Percentiles rank a stretch among this genome's conserved stretches.
Evolutionary conservation across 2,329 filamentous ascomycete species (phyloP).

Genomic region (Talaromyces sp.): DNA sequence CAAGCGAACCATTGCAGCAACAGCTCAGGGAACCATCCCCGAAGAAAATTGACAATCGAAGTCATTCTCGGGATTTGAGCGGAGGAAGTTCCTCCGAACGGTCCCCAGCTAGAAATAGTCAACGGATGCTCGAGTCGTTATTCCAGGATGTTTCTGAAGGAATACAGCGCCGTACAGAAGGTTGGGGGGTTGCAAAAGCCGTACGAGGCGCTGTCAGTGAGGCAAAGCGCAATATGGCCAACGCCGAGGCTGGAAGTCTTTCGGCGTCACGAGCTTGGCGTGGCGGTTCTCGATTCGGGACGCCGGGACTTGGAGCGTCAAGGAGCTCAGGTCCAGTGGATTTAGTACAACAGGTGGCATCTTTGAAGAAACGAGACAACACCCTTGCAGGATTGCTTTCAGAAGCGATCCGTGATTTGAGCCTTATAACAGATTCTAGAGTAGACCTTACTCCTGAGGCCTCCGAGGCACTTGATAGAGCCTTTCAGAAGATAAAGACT

Average conservation of each 20-base stretch:
- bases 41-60: slow-evolving; percentile 22
- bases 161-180: slow-evolving; percentile 44
- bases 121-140: slow-evolving; percentile 41
- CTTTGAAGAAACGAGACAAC: slow-evolving; percentile 33
- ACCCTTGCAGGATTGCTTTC: slow-evolving; percentile 38
- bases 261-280: slow-evolving; percentile 22
- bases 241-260: slow-evolving; percentile 31
- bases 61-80: slow-evolving; percentile 27
- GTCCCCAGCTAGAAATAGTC: slow-evolving; percentile 35
- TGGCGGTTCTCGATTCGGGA: slow-evolving; percentile 16
- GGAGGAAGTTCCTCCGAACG: slow-evolving; percentile 30
- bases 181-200: slow-evolving; percentile 46
- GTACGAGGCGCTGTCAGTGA: slow-evolving; percentile 46
- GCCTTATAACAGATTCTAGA: slow-evolving; percentile 29
- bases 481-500: slow-evolving; percentile 38
- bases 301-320: slow-evolving; percentile 15
- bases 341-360: slow-evolving; percentile 29
- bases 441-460: slow-evolving; percentile 21
- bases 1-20: slow-evolving; percentile 22
- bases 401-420: slow-evolving; percentile 39
- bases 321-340: slow-evolving; percentile 19
- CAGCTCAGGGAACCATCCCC: neutral
- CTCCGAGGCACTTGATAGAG: slow-evolving; percentile 31
- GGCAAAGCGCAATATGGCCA: slow-evolving; percentile 43
- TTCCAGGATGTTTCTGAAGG: slow-evolving; percentile 47